Base-by-base conservation (phyloP, 108 stramenopile genomes). In the Pseudonitzschia multiseries region DNA sequence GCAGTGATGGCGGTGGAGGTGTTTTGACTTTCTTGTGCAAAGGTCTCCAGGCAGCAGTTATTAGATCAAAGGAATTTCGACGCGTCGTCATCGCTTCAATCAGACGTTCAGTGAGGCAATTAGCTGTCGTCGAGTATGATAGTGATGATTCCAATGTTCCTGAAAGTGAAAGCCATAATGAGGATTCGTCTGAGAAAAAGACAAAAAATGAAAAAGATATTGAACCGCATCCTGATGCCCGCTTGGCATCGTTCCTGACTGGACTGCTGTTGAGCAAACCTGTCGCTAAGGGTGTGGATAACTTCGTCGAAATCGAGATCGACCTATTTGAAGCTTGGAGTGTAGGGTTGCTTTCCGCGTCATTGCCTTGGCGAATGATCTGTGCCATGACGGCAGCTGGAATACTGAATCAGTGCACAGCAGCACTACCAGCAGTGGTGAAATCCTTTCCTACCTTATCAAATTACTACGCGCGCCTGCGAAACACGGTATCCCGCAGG, bases 331-430 rank as follows among this genome's bases (percentile, higher is more conserved):
- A 90, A 75, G 93, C 86, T 20, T 94, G 93, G 93, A 87, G 86
- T 70, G 65, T 94, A 50, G 93, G 93, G 8, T 68, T 94, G 28
- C 75, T 94, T 12, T 91, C 93, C 22, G 88, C 84, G 22, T 94
- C 93, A 1, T 57, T 86, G 29, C 93, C 93, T 20, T 94, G 90
- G 90, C 68, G 90, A 33, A 91, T 94, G 93, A 79, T 94, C 14
- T 91, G 81, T 70, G 84, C 93, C 24, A 68, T 88, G 53, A 87
- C 87, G 31, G 79, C 86, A 1, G 74, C 89, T 69, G 89, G 88
- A 14, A 90, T 94, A 57, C 56, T 94, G 52, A 88, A 86, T 56
- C 42, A 44, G n/a, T 83, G 75, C 36, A 87, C 88, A 31, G 18
- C 40, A 29, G 87, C 87, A 18, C 73, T 91, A 13, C 44, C 51